Evolutionary conservation across 2,329 filamentous ascomycete genomes (phyloP).

Genomic region (Cucurbitaria berberidis): DNA sequence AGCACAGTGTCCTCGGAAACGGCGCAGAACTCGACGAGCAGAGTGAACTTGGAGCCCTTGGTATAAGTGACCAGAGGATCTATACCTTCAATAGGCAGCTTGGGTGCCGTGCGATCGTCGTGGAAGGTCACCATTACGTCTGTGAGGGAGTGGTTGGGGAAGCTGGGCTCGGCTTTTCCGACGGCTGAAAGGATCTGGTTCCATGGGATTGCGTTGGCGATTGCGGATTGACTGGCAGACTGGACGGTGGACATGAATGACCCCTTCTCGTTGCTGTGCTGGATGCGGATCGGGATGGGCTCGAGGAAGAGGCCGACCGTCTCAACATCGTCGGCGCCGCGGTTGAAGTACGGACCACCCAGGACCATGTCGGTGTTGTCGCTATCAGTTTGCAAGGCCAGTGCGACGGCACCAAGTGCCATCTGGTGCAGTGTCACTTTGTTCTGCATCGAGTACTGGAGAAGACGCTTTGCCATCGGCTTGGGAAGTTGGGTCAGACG

Average conservation of each 20-base stretch:
- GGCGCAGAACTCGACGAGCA: conserved; percentile 24
- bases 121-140: conserved; percentile 36
- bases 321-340: conserved; percentile 24
- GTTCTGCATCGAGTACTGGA: background rate
- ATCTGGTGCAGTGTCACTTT: conserved; percentile 27
- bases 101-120: background rate
- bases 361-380: conserved; percentile 25
- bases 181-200: conserved; percentile 19
- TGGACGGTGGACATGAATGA: conserved; percentile 20
- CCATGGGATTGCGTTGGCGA: conserved; percentile 42
- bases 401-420: conserved; percentile 22
- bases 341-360: conserved; percentile 39
- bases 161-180: background rate
- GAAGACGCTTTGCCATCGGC: background rate
- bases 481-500: conserved; percentile 3
- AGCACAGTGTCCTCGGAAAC: conserved; percentile 3
- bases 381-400: conserved; percentile 16
- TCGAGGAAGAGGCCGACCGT: conserved; percentile 40
- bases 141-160: conserved; percentile 13
- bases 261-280: background rate
- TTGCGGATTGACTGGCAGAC: conserved; percentile 26
- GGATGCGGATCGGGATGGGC: conserved; percentile 36
- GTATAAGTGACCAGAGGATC: conserved; percentile 5
- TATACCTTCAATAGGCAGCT: conserved; percentile 15
- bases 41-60: conserved; percentile 27